Evolutionary conservation across 768 basidiomycete species (phyloP), one percentile per base, ranked within the genome.

Genomic region (Lactifluus pinguis): DNA sequence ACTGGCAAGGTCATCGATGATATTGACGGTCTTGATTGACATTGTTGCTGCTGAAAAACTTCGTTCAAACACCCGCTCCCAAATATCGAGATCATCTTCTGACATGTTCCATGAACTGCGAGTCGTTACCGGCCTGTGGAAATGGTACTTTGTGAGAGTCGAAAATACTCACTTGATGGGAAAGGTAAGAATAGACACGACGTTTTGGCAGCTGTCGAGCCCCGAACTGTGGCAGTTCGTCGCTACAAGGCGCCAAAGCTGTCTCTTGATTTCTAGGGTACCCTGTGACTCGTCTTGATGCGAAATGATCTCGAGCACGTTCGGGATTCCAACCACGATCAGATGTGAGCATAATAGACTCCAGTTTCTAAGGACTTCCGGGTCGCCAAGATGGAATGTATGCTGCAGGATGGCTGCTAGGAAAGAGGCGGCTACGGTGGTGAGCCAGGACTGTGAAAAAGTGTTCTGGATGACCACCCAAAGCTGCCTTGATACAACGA

Each of bases 51-150:
- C 15, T 5, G 47, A 44, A 29, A 53, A 14, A 19, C 17, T 8
- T 10, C 32, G 47, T 17, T 62, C 61, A 13, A 62, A 25, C 3
- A 36, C 47, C 42, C 48, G 51, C 36, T 58, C 61, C 61, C 61
- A 62, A 21, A 62, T 38, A 29, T 53, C 61, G 11, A 62, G 52
- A 38, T 62, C 61, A 13, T 54, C 57, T 13, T 14, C 48, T 8
- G 61, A 62, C 61, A 62, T 58, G 39, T 4, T 38, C 61, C 61
- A 62, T 4, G 61, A 58, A 36, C 61, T 62, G 25, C 8, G 38
- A n/a, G 9, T 14, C 30, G 9, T 36, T 14, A 53, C 17, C 38
- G 1, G 9, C 49, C 6, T 2, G 38, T 53, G 38, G 53, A 56
- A 30, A 36, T 17, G n/a, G 9, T 19, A 15, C 38, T 9, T 34